These are phyloP conservation scores for Globisporangium takayamanum DNA, from an alignment of 352 stramenopile genomes.

Conservation along the genomic window DNA sequence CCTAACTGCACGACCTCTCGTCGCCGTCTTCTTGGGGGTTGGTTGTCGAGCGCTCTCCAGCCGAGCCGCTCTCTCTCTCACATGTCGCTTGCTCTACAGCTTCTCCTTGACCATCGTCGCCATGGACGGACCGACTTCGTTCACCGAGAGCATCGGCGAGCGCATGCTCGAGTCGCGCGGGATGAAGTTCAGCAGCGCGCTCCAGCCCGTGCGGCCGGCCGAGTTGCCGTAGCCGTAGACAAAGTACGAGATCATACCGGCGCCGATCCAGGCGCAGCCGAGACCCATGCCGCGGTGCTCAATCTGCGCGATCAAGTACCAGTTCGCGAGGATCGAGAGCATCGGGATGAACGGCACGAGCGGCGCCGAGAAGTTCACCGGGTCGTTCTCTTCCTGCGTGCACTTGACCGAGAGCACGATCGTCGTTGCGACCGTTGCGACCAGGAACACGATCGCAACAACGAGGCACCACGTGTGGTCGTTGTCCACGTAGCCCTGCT, in stretches of 20 bases:
- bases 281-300: conserved; percentile 41
- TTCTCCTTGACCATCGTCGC: conserved; percentile 30
- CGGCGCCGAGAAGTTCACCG: conserved; percentile 47
- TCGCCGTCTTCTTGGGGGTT: too few relatives aligned
- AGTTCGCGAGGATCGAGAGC: conserved; percentile 56
- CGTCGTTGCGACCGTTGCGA: conserved; percentile 20
- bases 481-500: conserved; percentile 62
- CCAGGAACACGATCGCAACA: conserved; percentile 43
- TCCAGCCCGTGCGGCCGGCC: conserved; percentile 56
- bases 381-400: conserved; percentile 36
- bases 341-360: conserved; percentile 63
- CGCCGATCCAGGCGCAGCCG: conserved; percentile 45
- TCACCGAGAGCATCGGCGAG: conserved; percentile 52
- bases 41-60: too few relatives aligned
- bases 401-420: conserved; percentile 53
- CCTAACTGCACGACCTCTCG: too few relatives aligned
- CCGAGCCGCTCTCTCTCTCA: too few relatives aligned
- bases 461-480: conserved; percentile 24
- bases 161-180: conserved; percentile 36
- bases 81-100: conserved; percentile 1
- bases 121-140: conserved; percentile 31
- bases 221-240: conserved; percentile 68
- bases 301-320: conserved; percentile 65
- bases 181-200: conserved; percentile 38
- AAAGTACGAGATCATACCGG: conserved; percentile 67